Evolutionary conservation across 176 grass and related monocot species (phyloP).

Genomic region (Zoysia pacifica): DNA sequence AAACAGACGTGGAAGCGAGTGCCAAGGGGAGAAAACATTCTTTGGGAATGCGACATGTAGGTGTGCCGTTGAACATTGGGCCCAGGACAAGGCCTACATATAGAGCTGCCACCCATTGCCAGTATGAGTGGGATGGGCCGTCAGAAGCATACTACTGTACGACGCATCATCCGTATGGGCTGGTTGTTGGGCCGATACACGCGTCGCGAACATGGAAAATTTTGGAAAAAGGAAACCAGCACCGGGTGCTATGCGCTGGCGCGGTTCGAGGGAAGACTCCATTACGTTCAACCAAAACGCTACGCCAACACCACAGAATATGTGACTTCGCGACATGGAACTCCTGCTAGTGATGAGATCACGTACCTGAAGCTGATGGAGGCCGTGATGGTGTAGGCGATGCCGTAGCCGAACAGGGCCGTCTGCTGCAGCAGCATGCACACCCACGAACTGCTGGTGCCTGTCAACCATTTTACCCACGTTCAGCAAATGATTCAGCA

Average conservation of each 20-base stretch:
- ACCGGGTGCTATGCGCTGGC: too few species aligned
- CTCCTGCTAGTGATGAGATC: neutral
- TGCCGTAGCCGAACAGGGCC: conserved; percentile 75
- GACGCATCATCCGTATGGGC: too few species aligned
- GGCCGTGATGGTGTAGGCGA: conserved; percentile 86
- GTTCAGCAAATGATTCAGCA: neutral
- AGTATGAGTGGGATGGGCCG: too few species aligned
- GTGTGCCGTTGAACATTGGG: neutral
- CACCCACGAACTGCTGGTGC: conserved; percentile 45
- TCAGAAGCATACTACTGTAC: too few species aligned
- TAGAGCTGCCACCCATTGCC: neutral
- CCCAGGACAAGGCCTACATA: neutral
- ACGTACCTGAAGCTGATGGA: conserved; percentile 58
- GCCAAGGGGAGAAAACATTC: neutral
- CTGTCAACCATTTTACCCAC: conserved; percentile 22
- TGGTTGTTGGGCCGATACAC: too few species aligned
- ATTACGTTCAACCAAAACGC: neutral
- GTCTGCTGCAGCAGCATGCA: conserved; percentile 74
- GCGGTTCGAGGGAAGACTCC: too few species aligned
- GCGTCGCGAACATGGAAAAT: too few species aligned
- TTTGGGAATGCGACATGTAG: neutral
- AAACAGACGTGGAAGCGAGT: neutral
- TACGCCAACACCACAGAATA: neutral
- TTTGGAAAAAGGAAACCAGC: too few species aligned
- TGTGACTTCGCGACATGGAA: neutral